Base-by-base conservation (phyloP, 345 rosid genomes). In the Linum tenue region DNA sequence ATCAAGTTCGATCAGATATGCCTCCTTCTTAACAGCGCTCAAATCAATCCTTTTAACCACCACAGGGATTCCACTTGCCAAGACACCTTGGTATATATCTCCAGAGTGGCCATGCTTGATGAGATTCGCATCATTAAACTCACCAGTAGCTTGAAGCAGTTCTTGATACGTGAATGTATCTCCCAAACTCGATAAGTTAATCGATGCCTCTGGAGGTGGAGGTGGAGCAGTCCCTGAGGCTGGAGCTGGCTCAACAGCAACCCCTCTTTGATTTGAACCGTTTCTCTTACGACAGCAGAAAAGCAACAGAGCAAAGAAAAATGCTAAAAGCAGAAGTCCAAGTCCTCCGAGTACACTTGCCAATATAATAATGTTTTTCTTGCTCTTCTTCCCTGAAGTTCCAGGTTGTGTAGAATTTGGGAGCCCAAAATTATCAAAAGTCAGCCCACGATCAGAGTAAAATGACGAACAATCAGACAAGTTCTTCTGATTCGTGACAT, bases 81-180 rank as follows among this genome's bases (percentile, higher is more conserved):
- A 70, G 64, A 80, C 56, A 51, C 95, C 99, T 64, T 74, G 84
- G 75, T 81, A 95, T 39, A 95, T 86, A 75, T 76, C 87, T 59
- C 99, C 99, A 0, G 99, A 95, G 68, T 91, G 99, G 41, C 99
- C 99, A 37, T 81, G 78, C 78, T 87, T 95, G 58, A 95, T 86
- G 73, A 95, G 85, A 75, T 82, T 91, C 1, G 75, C 76, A 53
- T 87, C 97, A 67, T 63, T 78, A 59, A 91, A 89, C 10, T 84
- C 83, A 62, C 78, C 80, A 3, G 96, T 89, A 64, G 96, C 92
- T 56, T 72, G 79, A 2, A 87, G 82, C 72, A 91, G 85, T 78
- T 87, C 92, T 72, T 87, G 90, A 72, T 85, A 85, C 4, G 91
- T 69, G 80, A 78, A 89, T 17, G 86, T 72, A 63, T 84, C 89